phyloP scores from a whole-genome alignment of 2,329 filamentous ascomycete species.

The Hansfordia pulvinata region DNA sequence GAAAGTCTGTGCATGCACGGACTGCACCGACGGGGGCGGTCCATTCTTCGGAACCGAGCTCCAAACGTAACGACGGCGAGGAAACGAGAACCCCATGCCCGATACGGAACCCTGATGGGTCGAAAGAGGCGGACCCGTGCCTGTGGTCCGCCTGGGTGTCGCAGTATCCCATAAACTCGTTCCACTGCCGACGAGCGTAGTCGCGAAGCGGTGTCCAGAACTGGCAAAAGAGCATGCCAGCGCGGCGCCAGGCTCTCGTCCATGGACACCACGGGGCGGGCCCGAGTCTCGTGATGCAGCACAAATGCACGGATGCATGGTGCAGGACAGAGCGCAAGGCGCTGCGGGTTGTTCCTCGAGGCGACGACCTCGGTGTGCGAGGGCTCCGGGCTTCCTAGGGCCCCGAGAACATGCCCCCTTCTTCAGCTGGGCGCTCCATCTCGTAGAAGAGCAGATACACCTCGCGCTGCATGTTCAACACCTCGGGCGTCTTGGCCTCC shows the following conservation, averaged over 20 bases:
- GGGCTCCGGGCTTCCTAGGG: background rate
- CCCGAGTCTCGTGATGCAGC: background rate
- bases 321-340: background rate
- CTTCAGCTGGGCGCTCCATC: constrained; percentile 37
- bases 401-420: background rate
- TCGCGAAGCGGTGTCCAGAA: background rate
- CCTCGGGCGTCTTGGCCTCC: constrained; percentile 83
- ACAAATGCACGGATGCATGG: background rate
- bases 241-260: no score
- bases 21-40: no score
- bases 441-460: constrained; percentile 97
- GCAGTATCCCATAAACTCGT: constrained; percentile 2
- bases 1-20: no score
- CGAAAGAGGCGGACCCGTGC: no score
- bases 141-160: no score
- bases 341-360: no score
- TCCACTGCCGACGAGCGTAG: background rate
- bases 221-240: background rate
- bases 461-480: constrained; percentile 86
- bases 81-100: no score
- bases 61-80: no score
- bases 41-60: no score
- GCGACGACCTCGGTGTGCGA: no score
- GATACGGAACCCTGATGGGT: no score
- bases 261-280: no score